A percentile compares a stretch with the other conserved stretches of the same genome.
Conservation (phyloP, 441 rosid species). For the Erodium moschatum region DNA sequence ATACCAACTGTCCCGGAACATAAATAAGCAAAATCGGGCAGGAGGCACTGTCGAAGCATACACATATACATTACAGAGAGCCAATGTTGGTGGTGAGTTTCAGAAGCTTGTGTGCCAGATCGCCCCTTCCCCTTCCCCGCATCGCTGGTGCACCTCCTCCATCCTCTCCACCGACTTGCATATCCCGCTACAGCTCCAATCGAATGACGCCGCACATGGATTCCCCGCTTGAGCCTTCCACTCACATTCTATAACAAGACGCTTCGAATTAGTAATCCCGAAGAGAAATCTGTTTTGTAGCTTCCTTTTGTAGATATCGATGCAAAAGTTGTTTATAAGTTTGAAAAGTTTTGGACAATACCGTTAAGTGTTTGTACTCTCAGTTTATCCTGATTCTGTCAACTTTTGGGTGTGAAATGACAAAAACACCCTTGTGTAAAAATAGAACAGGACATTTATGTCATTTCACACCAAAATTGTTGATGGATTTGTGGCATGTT, state of each 20-base stretch:
- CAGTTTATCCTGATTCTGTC: no score
- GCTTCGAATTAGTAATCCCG: not conserved
- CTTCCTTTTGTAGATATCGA: no score
- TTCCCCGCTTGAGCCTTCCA: conserved; percentile 67
- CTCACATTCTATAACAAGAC: conserved; percentile 39
- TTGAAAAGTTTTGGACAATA: no score
- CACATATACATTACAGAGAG: not conserved
- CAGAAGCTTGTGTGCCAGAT: conserved; percentile 11
- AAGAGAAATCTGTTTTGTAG: no score
- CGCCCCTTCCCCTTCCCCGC: conserved; percentile 14
- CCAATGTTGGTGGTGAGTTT: not conserved
- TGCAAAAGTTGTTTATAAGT: no score
- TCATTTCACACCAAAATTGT: no score
- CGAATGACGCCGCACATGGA: conserved; percentile 50
- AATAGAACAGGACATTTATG: no score
- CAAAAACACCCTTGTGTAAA: no score
- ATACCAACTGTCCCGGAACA: conserved; percentile 6
- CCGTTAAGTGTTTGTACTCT: no score
- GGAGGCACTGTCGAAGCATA: not conserved
- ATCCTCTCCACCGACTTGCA: conserved; percentile 16
- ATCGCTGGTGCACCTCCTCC: conserved; percentile 17
- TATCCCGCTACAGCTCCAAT: conserved; percentile 18
- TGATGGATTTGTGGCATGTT: no score
- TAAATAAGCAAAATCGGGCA: conserved; percentile 7
- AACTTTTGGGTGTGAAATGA: no score